Evolutionary conservation across 2,329 filamentous ascomycete genomes (phyloP), one percentile per base, ranked within the genome.

Genomic region (Claviceps sp.): DNA sequence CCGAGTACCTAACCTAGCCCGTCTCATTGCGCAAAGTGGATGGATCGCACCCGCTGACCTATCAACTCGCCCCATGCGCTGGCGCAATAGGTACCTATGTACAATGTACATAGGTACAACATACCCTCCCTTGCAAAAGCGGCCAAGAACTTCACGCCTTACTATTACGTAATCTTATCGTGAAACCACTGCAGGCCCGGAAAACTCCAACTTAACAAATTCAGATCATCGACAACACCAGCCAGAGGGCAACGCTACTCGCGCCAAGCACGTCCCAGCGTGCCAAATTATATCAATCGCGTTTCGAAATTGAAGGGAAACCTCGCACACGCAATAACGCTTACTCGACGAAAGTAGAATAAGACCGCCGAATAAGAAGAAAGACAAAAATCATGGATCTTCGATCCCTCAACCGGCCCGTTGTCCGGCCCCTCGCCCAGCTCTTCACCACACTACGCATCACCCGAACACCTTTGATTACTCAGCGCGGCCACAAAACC

Each of bases 401-500:
- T 45, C 64, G 64, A 57, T 55, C 57, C 49, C 57, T 70, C 56
- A 52, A 59, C 54, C 66, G 69, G 42, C 69, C 68, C 47, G 62
- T 61, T 56, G 53, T 59, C 54, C 66, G 69, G 42, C 69, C 68
- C 47, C 63, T 61, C 34, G 60, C 64, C 52, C 57, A 61, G 58
- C 62, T 70, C 50, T 57, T 67, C 57, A 58, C 56, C 52, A 52
- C 57, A 50, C 42, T 61, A 50, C 61, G 59, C 53, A 50, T 56
- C 49, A 51, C 48, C 42, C 52, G 49, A 41, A 13, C 20, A 5
- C 50, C 62, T 49, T 52, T 64, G 48, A 55, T 59, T 51, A 42
- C 62, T 50, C 59, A 59, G 52, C 69, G 70, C 55, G 66, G 76
- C 48, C 70, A 77, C 65, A 73, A 81, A 62, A 75, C 75, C 34